Evolutionary conservation across 768 basidiomycete species (phyloP), one percentile per base, ranked within the genome.

Genomic region (Brasilioporus rufonigricans): DNA sequence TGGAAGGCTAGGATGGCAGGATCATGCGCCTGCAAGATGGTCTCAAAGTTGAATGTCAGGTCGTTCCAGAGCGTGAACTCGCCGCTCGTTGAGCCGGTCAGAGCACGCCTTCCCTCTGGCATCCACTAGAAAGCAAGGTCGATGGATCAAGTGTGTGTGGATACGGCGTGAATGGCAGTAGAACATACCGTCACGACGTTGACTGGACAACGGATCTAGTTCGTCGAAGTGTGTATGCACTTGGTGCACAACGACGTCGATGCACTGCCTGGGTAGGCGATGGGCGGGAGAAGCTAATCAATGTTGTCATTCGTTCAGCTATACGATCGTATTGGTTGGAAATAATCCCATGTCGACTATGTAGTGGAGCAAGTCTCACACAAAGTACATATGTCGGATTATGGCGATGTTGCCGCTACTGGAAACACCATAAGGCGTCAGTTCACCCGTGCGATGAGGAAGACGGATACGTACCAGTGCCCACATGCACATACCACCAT

Each of bases 1-100:
- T 82, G 75, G 69, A 98, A 83, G 0, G 93, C 81, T 36, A 94
- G 93, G 53, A 99, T 91, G 36, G 93, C 90, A 2, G 89, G 86
- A 66, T 99, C 97, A 72, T 99, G 97, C 1, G 95, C 96, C 74
- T 98, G 96, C n/a, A 98, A 82, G 61, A 99, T 98, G 0, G 96
- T 97, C 72, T 99, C 97, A 66, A 98, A 99, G 74, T 98, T 99
- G 84, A 98, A 99, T 0, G 97, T 98, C 23, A 96, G 80, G 26
- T 96, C 96, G 61, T 99, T 99, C 97, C 97, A 98, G 7, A 98
- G 81, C 1, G 96, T 98, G 73, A 99, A 98, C 74, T 98, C 97
- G 44, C 97, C 97, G 58, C 89, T 93, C 21, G 94, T 93, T 12
- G 94, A 95, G 18, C 97, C 97, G 3, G 97, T 98, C 44, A 98